Evolutionary conservation across 768 basidiomycete genomes (phyloP).

Genomic region (Terana coerulea): DNA sequence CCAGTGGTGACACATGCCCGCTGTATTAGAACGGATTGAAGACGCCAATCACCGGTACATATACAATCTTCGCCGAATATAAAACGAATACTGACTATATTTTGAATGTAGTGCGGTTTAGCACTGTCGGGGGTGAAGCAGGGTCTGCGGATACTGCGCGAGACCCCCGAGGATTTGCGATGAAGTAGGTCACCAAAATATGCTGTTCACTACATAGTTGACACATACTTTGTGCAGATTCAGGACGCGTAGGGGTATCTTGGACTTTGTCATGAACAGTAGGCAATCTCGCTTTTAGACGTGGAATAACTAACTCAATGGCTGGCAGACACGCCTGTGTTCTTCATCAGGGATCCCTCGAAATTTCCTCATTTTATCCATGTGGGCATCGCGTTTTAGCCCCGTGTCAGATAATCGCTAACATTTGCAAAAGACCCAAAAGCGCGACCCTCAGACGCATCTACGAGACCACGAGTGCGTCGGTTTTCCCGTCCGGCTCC

Average conservation of each 20-base stretch:
- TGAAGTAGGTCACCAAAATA: constrained; percentile 31
- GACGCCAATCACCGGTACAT: constrained; percentile 29
- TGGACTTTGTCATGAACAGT: constrained; percentile 33
- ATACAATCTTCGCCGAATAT: no score
- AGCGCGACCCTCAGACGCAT: constrained; percentile 49
- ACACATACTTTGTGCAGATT: constrained; percentile 21
- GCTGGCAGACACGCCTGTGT: constrained; percentile 40
- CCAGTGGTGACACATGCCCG: constrained; percentile 17
- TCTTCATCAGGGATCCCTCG: constrained; percentile 43
- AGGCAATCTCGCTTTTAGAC: not conserved
- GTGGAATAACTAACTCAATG: not conserved
- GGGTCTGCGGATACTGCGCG: constrained; percentile 46
- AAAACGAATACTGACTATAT: no score
- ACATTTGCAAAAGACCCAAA: constrained; percentile 34
- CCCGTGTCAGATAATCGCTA: not conserved
- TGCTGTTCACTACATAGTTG: not conserved
- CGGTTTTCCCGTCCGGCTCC: not conserved
- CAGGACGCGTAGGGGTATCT: constrained; percentile 35
- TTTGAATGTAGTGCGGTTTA: constrained; percentile 41
- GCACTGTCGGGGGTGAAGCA: constrained; percentile 50
- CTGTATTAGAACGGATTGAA: constrained; percentile 23
- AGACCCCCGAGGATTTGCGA: constrained; percentile 53
- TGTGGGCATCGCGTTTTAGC: constrained; percentile 3
- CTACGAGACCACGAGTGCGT: constrained; percentile 34
- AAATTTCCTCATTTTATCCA: constrained; percentile 49